Conservation (phyloP, 495 filamentous ascomycete genomes). For the Annulohypoxylon nitens region DNA sequence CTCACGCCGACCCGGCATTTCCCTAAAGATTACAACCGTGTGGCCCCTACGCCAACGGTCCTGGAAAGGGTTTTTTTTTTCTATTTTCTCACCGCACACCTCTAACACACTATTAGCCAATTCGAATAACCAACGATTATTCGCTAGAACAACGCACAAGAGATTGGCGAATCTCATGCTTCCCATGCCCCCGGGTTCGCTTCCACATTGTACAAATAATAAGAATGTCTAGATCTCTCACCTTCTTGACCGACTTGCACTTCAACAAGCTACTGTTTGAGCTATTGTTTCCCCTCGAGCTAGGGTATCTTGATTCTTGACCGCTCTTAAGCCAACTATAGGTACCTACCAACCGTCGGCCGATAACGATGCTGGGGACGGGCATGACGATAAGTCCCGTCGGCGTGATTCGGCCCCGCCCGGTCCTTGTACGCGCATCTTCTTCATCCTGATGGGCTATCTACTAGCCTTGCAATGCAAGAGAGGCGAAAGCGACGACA, state of each 20-base stretch:
- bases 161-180: slow-evolving; percentile 37
- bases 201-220: slow-evolving; percentile 16
- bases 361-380: slow-evolving; percentile 22
- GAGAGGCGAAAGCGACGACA: background rate
- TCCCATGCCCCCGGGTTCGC: background rate
- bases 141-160: slow-evolving; percentile 6
- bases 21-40: slow-evolving; percentile 35
- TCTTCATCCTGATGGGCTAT: background rate
- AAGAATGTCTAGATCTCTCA: background rate
- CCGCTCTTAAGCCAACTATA: slow-evolving; percentile 27
- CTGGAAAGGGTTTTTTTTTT: background rate
- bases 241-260: slow-evolving; percentile 33
- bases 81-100: slow-evolving; percentile 41
- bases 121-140: slow-evolving; percentile 6
- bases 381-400: slow-evolving; percentile 26
- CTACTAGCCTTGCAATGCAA: slow-evolving; percentile 18
- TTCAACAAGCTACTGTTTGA: slow-evolving; percentile 7
- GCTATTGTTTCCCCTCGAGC: slow-evolving; percentile 5
- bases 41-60: slow-evolving; percentile 14
- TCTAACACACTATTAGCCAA: slow-evolving; percentile 37
- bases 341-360: slow-evolving; percentile 10
- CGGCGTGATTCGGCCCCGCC: slow-evolving; percentile 26
- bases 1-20: slow-evolving; percentile 34
- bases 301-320: slow-evolving; percentile 31
- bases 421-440: slow-evolving; percentile 8